Evolutionary conservation across 2,329 filamentous ascomycete species (phyloP).

Genomic region (Diaporthe citri): DNA sequence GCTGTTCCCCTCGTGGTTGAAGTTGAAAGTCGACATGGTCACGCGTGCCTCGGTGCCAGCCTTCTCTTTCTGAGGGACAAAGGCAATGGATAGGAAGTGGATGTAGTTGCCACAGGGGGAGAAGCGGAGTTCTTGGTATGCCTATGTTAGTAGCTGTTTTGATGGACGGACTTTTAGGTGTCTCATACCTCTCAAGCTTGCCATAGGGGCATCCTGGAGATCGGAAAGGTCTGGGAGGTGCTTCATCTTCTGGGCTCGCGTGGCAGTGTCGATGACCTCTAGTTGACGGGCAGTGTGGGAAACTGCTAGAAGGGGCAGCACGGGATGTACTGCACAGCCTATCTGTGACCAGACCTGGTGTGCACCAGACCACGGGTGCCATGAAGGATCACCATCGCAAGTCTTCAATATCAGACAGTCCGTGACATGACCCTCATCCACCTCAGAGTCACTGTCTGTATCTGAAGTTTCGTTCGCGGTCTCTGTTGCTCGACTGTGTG

Average conservation of each 20-base stretch:
- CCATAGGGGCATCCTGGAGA: background rate
- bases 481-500: background rate
- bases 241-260: background rate
- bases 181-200: background rate
- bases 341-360: background rate
- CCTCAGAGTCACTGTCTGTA: background rate
- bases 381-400: background rate
- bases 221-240: background rate
- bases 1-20: background rate
- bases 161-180: background rate
- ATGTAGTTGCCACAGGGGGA: slow-evolving; percentile 21
- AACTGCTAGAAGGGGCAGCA: background rate
- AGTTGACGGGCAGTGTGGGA: slow-evolving; percentile 1
- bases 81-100: slow-evolving; percentile 9
- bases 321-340: background rate
- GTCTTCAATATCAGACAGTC: background rate
- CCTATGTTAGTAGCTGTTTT: background rate
- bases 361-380: background rate
- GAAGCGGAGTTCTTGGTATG: slow-evolving; percentile 7
- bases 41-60: background rate
- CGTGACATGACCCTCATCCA: background rate
- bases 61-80: background rate
- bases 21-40: background rate
- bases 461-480: background rate
- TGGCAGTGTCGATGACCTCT: background rate